Evolutionary conservation across 768 basidiomycete species (phyloP).

Genomic region (Auriscalpium orientale): DNA sequence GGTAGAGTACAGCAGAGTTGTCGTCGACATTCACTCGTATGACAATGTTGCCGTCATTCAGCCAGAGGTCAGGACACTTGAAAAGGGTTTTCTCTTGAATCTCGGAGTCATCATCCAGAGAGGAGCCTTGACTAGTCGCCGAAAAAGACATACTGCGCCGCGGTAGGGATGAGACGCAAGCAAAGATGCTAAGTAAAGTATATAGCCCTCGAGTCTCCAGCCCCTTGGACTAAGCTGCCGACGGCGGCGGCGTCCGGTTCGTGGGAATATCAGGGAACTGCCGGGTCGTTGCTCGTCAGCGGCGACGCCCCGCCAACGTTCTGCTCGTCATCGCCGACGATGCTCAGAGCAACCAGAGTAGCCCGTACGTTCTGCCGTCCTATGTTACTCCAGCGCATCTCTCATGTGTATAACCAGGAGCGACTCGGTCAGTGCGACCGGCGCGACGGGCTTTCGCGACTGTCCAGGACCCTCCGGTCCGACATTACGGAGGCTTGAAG

Average conservation of each 20-base stretch:
- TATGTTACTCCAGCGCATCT: background rate
- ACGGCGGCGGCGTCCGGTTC: no score
- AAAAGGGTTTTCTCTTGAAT: background rate
- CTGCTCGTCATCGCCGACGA: background rate
- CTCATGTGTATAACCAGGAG: background rate
- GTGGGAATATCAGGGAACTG: no score
- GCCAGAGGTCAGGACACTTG: constrained; percentile 12
- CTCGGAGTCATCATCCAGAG: no score
- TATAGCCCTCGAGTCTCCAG: no score
- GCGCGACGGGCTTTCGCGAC: constrained; percentile 49
- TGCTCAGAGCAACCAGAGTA: background rate
- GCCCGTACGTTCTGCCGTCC: background rate
- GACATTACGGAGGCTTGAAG: constrained; percentile 88
- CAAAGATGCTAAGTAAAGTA: no score
- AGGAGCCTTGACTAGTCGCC: no score
- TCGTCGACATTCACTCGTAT: constrained; percentile 3
- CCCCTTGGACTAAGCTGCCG: no score
- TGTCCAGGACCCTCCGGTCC: constrained; percentile 76
- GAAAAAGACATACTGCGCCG: no score
- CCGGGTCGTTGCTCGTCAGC: background rate
- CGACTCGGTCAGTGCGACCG: background rate
- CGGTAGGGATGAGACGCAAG: no score
- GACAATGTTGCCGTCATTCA: constrained; percentile 13
- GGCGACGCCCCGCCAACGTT: background rate
- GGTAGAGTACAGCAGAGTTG: constrained; percentile 3